Base-by-base conservation (phyloP, 495 filamentous ascomycete genomes). In the Letharia lupina region DNA sequence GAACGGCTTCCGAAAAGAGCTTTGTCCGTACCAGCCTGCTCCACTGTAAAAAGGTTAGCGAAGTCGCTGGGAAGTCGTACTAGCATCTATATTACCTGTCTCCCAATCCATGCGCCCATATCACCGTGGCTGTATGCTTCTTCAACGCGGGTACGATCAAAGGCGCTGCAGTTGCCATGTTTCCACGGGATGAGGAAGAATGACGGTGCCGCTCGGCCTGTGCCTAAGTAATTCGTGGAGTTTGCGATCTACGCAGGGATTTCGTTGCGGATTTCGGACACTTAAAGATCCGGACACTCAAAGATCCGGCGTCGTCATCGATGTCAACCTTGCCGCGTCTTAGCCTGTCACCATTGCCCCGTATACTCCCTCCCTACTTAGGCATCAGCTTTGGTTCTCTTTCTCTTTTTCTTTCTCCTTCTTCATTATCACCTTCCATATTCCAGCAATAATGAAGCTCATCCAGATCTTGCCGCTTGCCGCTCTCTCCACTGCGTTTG, bases 41-140 rank as follows among this genome's bases (percentile, higher is more conserved):
- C 89, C 89, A 54, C 81, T 83, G 67, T 60, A 31, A 33, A 54
- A 37, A n/a, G 10, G 60, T 70, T 23, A 72, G 65, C 58, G 15
- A 40, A 1, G 20, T 52, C 39, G 41, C 23, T 28, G 1, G 48
- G 11, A 28, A 60, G 18, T 7, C 39, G 8, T 57, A 41, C 44
- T 63, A 28, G 45, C 50, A 52, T 64, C 18, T 13, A 33, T 62
- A 15, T 65, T 75, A 87, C 84, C 75, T 89, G 72, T 96, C 91
- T 40, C 94, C 94, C 37, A 97, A 81, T 10, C 94, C 94, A 72
- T 98, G 94, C 57, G 91, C 81, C 78, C 95, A 90, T 72, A 98
- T 97, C 69, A 96, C 89, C 4, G 93, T 96, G 42, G 93, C 91
- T 50, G 94, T 97, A 74, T 97, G 93, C 71, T 86, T 89, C 72